Evolutionary conservation across 495 filamentous ascomycete genomes (phyloP).

Genomic region (Penicillium dipodomyicola): DNA sequence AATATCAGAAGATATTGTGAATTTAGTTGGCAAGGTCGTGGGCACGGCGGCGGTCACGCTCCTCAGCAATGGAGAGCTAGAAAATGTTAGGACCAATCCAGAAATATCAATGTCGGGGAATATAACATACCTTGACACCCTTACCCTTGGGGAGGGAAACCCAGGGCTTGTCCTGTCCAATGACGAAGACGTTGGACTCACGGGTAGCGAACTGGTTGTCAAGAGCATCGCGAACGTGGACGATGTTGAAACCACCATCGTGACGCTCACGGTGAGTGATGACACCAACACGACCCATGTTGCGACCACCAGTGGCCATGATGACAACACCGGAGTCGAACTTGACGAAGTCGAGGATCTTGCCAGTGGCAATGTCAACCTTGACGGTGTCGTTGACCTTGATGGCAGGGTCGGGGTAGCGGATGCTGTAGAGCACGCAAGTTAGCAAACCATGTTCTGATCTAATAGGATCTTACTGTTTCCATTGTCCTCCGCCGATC

Average conservation of each 20-base stretch:
- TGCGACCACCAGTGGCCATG: constrained; percentile 98
- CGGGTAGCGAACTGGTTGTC: constrained; percentile 99
- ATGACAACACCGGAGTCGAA: constrained; percentile 97
- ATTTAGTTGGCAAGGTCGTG: constrained; percentile 64
- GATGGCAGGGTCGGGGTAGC: constrained; percentile 95
- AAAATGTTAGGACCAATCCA: constrained; percentile 15
- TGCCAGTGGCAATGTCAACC: constrained; percentile 93
- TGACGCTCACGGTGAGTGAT: constrained; percentile 99
- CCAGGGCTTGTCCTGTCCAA: constrained; percentile 97
- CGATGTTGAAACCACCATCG: constrained; percentile 99
- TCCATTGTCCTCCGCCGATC: constrained; percentile 55
- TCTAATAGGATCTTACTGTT: constrained; percentile 35
- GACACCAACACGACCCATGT: constrained; percentile 99
- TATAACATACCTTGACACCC: constrained; percentile 81
- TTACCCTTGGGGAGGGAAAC: constrained; percentile 98
- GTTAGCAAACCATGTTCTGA: constrained; percentile 42
- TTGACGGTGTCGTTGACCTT: constrained; percentile 99
- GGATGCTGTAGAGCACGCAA: constrained; percentile 64
- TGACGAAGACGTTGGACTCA: constrained; percentile 98
- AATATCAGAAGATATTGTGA: constrained; percentile 30
- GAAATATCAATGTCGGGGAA: background rate
- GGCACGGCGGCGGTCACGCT: constrained; percentile 93
- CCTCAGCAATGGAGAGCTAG: constrained; percentile 91
- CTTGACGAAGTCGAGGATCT: constrained; percentile 92
- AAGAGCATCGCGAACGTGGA: constrained; percentile 86